Percentiles rank a stretch among this genome's conserved stretches.
Conservation (phyloP, 495 filamentous ascomycete genomes). For the Cudoniella acicularis region DNA sequence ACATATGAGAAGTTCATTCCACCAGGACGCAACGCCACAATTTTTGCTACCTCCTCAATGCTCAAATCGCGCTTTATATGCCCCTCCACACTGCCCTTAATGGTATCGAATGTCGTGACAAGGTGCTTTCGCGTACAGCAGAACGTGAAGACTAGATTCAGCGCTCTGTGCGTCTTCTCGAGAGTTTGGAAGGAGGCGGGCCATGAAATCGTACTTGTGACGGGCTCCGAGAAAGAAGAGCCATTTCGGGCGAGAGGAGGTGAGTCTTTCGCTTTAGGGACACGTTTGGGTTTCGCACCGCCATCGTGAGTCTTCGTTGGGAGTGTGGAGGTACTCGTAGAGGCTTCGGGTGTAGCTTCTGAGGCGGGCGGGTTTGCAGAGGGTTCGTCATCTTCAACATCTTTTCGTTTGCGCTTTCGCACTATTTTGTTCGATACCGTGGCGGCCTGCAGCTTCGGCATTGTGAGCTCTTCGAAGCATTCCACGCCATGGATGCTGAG, state of each 20-base stretch:
- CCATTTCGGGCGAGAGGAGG: constrained; percentile 10
- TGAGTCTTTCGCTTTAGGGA: constrained; percentile 18
- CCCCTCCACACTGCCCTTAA: constrained; percentile 77
- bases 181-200: constrained; percentile 70
- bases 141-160: constrained; percentile 94
- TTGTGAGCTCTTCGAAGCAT: constrained; percentile 19
- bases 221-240: constrained; percentile 9
- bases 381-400: constrained; percentile 22
- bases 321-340: constrained; percentile 25
- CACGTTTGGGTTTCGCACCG: constrained; percentile 41
- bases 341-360: background rate
- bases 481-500: background rate
- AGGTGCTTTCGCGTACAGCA: constrained; percentile 89
- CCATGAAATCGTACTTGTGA: constrained; percentile 48
- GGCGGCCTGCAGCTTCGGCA: constrained; percentile 53
- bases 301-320: constrained; percentile 55
- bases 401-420: constrained; percentile 52
- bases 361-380: no score
- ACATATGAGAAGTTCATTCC: constrained; percentile 84
- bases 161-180: constrained; percentile 71
- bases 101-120: constrained; percentile 84
- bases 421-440: constrained; percentile 51
- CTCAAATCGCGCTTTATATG: constrained; percentile 69
- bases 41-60: constrained; percentile 75
- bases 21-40: constrained; percentile 71